phyloP scores from a whole-genome alignment of 2,329 filamentous ascomycete genomes.

The Colletotrichum falcatum region DNA sequence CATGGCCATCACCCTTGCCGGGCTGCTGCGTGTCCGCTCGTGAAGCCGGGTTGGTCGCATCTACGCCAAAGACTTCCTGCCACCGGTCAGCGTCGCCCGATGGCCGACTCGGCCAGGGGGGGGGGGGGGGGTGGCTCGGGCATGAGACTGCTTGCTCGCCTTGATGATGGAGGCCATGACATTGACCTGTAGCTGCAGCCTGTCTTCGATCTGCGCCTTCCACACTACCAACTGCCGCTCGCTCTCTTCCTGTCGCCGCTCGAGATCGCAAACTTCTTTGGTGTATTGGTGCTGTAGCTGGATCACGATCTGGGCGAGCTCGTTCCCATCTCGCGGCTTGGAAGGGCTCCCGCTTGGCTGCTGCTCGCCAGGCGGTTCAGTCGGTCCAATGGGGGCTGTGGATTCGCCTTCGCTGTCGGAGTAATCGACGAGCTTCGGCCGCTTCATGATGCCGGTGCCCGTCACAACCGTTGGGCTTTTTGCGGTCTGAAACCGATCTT shows the following conservation, averaged over 20 bases:
- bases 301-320: conserved; percentile 23
- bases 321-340: conserved; percentile 11
- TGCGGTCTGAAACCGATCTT: not conserved
- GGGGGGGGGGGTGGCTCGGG: too few relatives aligned
- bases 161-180: conserved; percentile 18
- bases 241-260: not conserved
- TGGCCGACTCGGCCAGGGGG: not conserved
- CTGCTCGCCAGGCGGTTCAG: not conserved
- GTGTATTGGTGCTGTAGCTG: conserved; percentile 22
- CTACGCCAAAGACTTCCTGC: conserved; percentile 1
- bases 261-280: conserved; percentile 4
- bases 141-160: not conserved
- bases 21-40: not conserved
- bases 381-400: not conserved
- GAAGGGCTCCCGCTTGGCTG: not conserved
- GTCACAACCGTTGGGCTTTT: not conserved
- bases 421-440: not conserved
- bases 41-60: not conserved
- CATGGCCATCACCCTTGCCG: too few relatives aligned
- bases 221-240: not conserved
- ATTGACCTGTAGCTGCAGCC: conserved; percentile 26
- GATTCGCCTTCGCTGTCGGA: not conserved
- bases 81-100: not conserved
- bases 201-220: conserved; percentile 15
- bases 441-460: not conserved